A percentile compares a stretch with the other conserved stretches of the same genome.
Evolutionary conservation across 352 stramenopile species (phyloP).

Genomic region (Globisporangium rhizosaccharum): DNA sequence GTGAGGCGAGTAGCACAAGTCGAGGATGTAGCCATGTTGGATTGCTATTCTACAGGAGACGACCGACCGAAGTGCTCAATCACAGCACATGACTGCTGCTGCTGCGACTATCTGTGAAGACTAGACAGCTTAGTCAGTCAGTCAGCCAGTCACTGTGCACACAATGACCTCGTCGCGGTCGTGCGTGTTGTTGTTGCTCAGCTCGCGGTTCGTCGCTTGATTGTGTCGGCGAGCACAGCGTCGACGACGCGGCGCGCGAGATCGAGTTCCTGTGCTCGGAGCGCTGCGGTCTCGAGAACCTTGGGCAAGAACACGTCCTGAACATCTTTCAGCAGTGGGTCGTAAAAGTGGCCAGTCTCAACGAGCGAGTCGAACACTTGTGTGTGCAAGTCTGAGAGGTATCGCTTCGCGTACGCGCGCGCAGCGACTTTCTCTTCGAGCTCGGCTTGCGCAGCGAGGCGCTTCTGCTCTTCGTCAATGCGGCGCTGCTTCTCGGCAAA

Average conservation of each 20-base stretch:
- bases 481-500: constrained; percentile 89
- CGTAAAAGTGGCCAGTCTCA: constrained; percentile 85
- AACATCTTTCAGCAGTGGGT: constrained; percentile 84
- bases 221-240: constrained; percentile 24
- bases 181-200: neutral
- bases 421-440: constrained; percentile 92
- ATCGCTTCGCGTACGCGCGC: constrained; percentile 84
- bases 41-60: neutral
- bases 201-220: constrained; percentile 20
- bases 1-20: neutral
- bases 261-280: constrained; percentile 34
- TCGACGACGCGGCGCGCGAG: constrained; percentile 29
- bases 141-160: neutral
- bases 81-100: neutral
- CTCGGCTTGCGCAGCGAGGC: constrained; percentile 65
- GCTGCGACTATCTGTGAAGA: neutral
- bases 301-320: constrained; percentile 74
- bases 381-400: constrained; percentile 80
- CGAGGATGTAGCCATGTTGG: neutral
- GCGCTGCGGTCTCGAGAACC: constrained; percentile 39
- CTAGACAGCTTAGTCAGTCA: no score
- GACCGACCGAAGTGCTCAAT: no score
- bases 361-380: constrained; percentile 88
- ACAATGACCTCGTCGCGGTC: neutral
- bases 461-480: constrained; percentile 74